Base-by-base conservation (phyloP, 176 grass and related monocot species). In the Eremochloa ophiuroides region DNA sequence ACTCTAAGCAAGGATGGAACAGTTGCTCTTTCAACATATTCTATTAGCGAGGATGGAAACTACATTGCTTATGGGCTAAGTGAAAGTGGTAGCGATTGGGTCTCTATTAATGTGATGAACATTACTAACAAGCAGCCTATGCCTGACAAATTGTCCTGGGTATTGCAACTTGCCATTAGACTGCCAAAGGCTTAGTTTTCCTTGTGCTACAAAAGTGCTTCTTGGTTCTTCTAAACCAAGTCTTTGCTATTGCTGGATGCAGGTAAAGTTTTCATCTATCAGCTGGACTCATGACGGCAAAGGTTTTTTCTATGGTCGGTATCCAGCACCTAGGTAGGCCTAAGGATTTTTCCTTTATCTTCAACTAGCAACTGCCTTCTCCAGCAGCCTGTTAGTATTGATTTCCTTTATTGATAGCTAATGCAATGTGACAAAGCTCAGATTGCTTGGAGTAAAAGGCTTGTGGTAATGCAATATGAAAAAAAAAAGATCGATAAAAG, bases 251-350 rank as follows among this genome's bases (percentile, higher is more conserved):
- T 71, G 2, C 65, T 80, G 2, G 35, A 38, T 89, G 64, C 78
- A 98, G 95, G 95, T 98, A 38, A 98, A 98, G 53, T 98, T 98
- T 88, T 93, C 92, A 42, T 92, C 77, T 71, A 76, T 94, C 74
- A 94, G 84, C 29, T 98, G 95, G 95, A 98, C 95, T 17, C 83
- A 93, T 81, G 92, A 98, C 67, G 88, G 78, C 17, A 98, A 93
- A 66, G 95, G 95, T 5, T 98, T 98, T 87, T 98, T 98, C 84
- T 98, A 94, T 89, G 65, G 90, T 46, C 92, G 95, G 4, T 98
- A 94, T 80, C 92, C 95, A 20, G 88, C 88, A 43, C 95, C 95
- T 9, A 82, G 88, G 95, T 98, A 91, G 76, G 78, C 53, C 2
- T 66, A 72, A 10, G 12, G 33, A 30, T 23, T 58, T 65, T 22